Conservation (phyloP, 1,139 yeast genomes). For the Zygosaccharomyces pseudobailii region DNA sequence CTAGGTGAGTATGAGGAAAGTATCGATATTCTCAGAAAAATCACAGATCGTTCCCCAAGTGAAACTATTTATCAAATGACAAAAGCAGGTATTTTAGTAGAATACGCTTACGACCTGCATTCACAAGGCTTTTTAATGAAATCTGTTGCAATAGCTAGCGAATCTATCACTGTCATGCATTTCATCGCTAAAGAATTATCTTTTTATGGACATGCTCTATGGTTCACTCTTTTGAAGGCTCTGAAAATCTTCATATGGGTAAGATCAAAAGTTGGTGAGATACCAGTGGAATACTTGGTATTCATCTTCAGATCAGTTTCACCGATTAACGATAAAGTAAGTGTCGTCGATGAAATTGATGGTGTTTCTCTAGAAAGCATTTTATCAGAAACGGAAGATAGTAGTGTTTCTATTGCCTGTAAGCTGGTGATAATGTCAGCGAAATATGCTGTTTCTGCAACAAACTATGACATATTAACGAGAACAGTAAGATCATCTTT, state of each 20-base stretch:
- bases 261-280: conserved; percentile 41
- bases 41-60: conserved; percentile 43
- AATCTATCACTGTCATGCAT: conserved; percentile 38
- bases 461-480: conserved; percentile 24
- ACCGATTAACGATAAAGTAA: conserved; percentile 14
- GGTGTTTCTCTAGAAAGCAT: conserved; percentile 44
- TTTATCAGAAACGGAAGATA: conserved; percentile 25
- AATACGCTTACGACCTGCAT: conserved; percentile 50
- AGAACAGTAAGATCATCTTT: conserved; percentile 55
- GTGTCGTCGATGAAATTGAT: conserved; percentile 25
- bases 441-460: conserved; percentile 25
- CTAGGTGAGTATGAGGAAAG: conserved; percentile 50
- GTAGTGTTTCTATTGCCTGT: conserved; percentile 26
- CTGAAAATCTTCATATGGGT: conserved; percentile 43
- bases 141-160: conserved; percentile 48
- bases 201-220: conserved; percentile 42
- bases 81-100: conserved; percentile 52
- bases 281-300: conserved; percentile 43
- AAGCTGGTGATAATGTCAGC: conserved; percentile 29
- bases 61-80: conserved; percentile 58
- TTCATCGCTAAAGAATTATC: conserved; percentile 25
- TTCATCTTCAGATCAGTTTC: conserved; percentile 34
- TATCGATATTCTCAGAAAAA: conserved; percentile 38
- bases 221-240: conserved; percentile 50
- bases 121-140: conserved; percentile 62